Evolutionary conservation across 352 stramenopile genomes (phyloP), one percentile per base, ranked within the genome.

Genomic region (Phytophthora constricta): DNA sequence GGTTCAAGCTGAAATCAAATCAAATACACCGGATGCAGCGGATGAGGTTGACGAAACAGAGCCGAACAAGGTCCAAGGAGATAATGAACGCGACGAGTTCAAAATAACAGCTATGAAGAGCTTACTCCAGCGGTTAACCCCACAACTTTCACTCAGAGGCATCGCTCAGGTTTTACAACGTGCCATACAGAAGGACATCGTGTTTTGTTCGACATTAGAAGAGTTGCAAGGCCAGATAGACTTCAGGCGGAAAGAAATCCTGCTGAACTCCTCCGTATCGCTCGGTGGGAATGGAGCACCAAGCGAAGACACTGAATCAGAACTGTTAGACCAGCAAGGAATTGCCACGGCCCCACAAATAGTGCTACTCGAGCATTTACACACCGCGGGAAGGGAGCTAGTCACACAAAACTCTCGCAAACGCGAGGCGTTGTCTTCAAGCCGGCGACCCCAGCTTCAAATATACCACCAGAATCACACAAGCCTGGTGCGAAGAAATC

Each of bases 331-430:
- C 22, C 11, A 46, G 13, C 16, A 33, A 34, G 22, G 19, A 25
- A 3, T 31, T 42, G 37, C 7, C 3, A 19, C 43, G 16, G 27
- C 57, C 17, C 76, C 72, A 16, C 69, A 65, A 10, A 68, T 88
- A 1, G 43, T 89, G 19, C 34, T 89, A 8, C 52, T 89, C 2
- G 77, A 89, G 13, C 80, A 84, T 37, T 46, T 83, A 56, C 59
- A 60, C 5, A 48, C 46, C 1, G 55, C 62, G 33, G 62, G 68
- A 5, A 41, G 49, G 20, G 17, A 68, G 22, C 43, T 72, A 50
- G 56, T 60, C 51, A 70, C 16, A 9, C 26, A 56, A 19, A 47
- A 42, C 8, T 19, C 45, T 45, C 60, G 64, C 31, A 28, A 57
- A 49, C 46, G 56, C 28, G 42, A 64, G 27, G 22, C 49, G 50